A percentile compares a stretch with the other conserved stretches of the same genome.
Conservation (phyloP, 2,329 filamentous ascomycete species). For the Capronia epimyces region DNA sequence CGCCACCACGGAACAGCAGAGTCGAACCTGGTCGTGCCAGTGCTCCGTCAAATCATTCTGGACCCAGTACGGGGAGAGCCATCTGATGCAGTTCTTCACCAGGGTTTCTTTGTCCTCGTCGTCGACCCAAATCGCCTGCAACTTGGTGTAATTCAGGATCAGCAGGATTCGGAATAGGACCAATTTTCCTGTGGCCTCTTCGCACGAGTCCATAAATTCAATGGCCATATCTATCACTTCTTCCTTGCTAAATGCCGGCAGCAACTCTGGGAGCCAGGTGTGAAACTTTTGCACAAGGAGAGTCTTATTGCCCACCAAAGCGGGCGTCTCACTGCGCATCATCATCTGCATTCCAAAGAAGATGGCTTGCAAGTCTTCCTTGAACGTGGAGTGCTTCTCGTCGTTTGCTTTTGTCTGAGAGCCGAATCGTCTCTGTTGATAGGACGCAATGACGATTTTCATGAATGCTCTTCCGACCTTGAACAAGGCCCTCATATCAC, state of each 20-base stretch:
- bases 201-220: slow-evolving; percentile 89
- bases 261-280: slow-evolving; percentile 90
- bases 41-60: slow-evolving; percentile 68
- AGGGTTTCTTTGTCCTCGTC: slow-evolving; percentile 68
- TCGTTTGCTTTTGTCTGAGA: slow-evolving; percentile 49
- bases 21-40: slow-evolving; percentile 85
- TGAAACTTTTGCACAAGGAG: slow-evolving; percentile 94
- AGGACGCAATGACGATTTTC: slow-evolving; percentile 84
- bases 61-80: slow-evolving; percentile 94
- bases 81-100: slow-evolving; percentile 74
- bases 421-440: slow-evolving; percentile 78
- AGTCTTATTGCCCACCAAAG: slow-evolving; percentile 89
- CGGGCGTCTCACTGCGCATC: slow-evolving; percentile 80
- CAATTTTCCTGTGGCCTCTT: slow-evolving; percentile 80
- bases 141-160: slow-evolving; percentile 81
- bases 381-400: slow-evolving; percentile 55
- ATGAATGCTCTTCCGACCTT: slow-evolving; percentile 91
- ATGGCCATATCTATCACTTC: slow-evolving; percentile 89
- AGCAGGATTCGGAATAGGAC: slow-evolving; percentile 87
- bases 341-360: slow-evolving; percentile 85
- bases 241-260: slow-evolving; percentile 66
- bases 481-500: slow-evolving; percentile 82
- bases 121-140: slow-evolving; percentile 69
- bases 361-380: slow-evolving; percentile 73
- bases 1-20: slow-evolving; percentile 88